Evolutionary conservation across 176 grass and related monocot species (phyloP), one percentile per base, ranked within the genome.

Genomic region (Areca catechu): DNA sequence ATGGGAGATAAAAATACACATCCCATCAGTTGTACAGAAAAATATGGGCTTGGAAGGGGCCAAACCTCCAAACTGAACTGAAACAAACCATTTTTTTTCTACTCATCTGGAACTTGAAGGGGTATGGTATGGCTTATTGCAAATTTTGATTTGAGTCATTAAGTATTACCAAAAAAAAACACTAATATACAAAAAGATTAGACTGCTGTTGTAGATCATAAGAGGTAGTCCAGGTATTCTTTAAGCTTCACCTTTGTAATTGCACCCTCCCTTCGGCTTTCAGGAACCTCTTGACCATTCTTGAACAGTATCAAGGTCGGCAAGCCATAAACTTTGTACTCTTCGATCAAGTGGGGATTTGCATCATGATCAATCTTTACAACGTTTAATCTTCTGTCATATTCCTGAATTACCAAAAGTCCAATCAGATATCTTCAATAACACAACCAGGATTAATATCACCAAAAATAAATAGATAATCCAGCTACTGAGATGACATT

Each of bases 291-390:
- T 56, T 85, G 23, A 16, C 87, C 87, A 69, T 91, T 60, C 74
- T 91, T 91, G 93, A 97, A 91, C 20, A 88, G 65, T 51, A 97
- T 88, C 53, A 97, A 74, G 5, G 80, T 53, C 0, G 92, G 92
- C 54, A 91, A 73, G 61, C 87, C 93, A 27, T 75, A 97, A 58
- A 91, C 81, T 65, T 97, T 97, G 49, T 88, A 88, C 57, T 85
- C 67, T 60, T 76, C 65, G n/a, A 97, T 97, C 73, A 97, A 61
- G 20, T 83, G 49, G 14, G 83, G 80, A 65, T 88, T 97, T 19
- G 65, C 72, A 20, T 97, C 87, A 75, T 97, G 93, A 51, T 97
- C 83, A 20, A 97, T 88, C 61, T 97, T 97, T 21, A 97, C 76
- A 59, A 91, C 83, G 30, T 88, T 97, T 63, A 91, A 28, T 61